Conservation (phyloP, 176 grass and related monocot genomes). For the Tillandsia leiboldiana region DNA sequence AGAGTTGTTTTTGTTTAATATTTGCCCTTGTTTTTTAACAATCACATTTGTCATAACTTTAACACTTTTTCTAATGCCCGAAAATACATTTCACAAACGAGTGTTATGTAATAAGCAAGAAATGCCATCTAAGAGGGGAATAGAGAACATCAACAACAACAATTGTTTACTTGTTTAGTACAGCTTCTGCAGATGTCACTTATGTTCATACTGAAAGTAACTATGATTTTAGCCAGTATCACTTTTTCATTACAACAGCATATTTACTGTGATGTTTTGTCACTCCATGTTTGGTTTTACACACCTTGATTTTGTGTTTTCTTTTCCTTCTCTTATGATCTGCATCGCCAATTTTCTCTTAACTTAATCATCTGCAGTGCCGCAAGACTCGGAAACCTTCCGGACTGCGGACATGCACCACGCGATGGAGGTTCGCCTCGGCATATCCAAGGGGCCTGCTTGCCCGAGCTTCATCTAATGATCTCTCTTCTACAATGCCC, state of each 20-base stretch:
- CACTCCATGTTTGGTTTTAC: background rate
- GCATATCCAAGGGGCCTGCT: conserved; percentile 69
- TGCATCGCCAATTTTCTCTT: background rate
- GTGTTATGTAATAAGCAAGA: too few species aligned
- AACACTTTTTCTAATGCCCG: too few species aligned
- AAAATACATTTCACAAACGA: too few species aligned
- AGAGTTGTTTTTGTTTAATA: background rate
- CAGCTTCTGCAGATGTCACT: too few species aligned
- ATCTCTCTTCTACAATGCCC: background rate
- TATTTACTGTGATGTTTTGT: background rate
- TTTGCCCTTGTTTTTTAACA: background rate
- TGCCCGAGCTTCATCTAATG: conserved; percentile 42
- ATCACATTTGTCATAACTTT: background rate
- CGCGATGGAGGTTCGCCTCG: conserved; percentile 84
- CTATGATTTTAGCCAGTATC: too few species aligned
- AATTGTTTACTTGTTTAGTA: too few species aligned
- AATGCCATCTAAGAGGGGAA: too few species aligned
- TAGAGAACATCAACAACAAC: too few species aligned
- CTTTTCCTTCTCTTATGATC: background rate
- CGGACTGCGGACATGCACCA: conserved; percentile 69
- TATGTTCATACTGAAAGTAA: too few species aligned
- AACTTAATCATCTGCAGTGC: conserved; percentile 34
- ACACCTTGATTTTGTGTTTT: too few species aligned
- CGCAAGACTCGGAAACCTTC: conserved; percentile 68
- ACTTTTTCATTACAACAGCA: background rate